These are phyloP conservation scores for Candida nanaspora DNA, from an alignment of 805 yeast genomes.

Conservation along the genomic window DNA sequence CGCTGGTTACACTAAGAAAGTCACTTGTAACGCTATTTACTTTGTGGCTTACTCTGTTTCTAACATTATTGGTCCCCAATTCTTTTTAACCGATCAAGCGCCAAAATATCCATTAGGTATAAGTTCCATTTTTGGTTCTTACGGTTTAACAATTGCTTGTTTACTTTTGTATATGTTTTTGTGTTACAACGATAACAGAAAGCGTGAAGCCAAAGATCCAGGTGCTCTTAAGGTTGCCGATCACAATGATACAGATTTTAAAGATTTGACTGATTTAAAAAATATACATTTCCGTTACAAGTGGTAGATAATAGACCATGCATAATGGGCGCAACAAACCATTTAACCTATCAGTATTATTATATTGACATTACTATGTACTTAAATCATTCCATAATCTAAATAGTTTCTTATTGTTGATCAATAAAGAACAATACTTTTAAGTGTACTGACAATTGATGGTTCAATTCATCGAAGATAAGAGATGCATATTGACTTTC, in stretches of 20 bases:
- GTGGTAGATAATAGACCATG: too few species aligned
- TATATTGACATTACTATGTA: too few species aligned
- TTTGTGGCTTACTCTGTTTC: slow-evolving; percentile 61
- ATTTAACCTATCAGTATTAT: too few species aligned
- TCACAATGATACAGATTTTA: slow-evolving; percentile 35
- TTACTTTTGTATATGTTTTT: slow-evolving; percentile 22
- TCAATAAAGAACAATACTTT: too few species aligned
- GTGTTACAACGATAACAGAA: slow-evolving; percentile 13
- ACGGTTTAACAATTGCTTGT: slow-evolving; percentile 20
- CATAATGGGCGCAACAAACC: too few species aligned
- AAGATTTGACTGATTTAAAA: slow-evolving; percentile 46
- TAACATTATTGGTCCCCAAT: slow-evolving; percentile 63
- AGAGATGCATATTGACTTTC: too few species aligned
- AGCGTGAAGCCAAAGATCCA: slow-evolving; percentile 13
- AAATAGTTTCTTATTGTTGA: too few species aligned
- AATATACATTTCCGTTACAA: slow-evolving; percentile 46
- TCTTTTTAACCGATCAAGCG: slow-evolving; percentile 46
- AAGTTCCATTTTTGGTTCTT: slow-evolving; percentile 31
- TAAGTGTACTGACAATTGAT: too few species aligned
- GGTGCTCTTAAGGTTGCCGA: slow-evolving; percentile 16
- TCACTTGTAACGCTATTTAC: slow-evolving; percentile 43
- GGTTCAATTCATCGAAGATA: too few species aligned
- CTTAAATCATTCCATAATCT: neutral
- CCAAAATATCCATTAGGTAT: slow-evolving; percentile 54
- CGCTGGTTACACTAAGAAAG: slow-evolving; percentile 61